Evolutionary conservation across 1,284 basidiomycete genomes (phyloP), one percentile per base, ranked within the genome.

Genomic region (Tylopilus orsonianus): DNA sequence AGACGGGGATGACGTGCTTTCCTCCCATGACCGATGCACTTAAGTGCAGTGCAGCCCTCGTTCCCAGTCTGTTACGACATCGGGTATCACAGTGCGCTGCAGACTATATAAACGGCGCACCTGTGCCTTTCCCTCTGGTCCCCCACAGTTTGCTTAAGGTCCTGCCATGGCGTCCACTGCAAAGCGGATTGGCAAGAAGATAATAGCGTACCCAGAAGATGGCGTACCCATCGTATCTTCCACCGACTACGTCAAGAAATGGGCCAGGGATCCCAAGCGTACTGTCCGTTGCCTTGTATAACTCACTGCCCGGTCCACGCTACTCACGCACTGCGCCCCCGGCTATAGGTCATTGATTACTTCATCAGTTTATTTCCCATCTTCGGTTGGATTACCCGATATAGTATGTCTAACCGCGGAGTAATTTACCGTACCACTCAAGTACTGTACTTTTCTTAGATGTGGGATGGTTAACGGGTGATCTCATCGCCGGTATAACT

Each of bases 401-500:
- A 96, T 72, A 95, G 87, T 87, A 46, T 57, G 81, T 71, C 12
- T 33, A 16, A 37, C 53, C 1, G 3, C 13, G 12, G 33, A 7
- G 12, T 5, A 5, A 8, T 19, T 4, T 20, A 23, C 13, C 20
- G 8, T 16, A 5, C 9, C 13, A 5, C 24, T 50, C 30, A 50
- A n/a, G n/a, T 8, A 1, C 22, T 12, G n/a, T 23, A 23, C 22
- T 19, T 8, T 14, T 53, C 9, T 14, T 53, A 87, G 86, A 91
- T 66, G 49, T 81, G 34, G 82, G 80, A 26, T 90, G 87, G 88
- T 63, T 85, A 4, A 76, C 76, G 18, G 86, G 93, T 41, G 93
- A 97, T 70, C 62, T 95, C 24, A 83, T 97, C 57, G 93, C 93
- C 47, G 88, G 93, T 47, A 70, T 96, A 39, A 97, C 93, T 0